Evolutionary conservation across 768 basidiomycete species (phyloP), one percentile per base, ranked within the genome.

Genomic region (Coprinopsis marcescibilis): DNA sequence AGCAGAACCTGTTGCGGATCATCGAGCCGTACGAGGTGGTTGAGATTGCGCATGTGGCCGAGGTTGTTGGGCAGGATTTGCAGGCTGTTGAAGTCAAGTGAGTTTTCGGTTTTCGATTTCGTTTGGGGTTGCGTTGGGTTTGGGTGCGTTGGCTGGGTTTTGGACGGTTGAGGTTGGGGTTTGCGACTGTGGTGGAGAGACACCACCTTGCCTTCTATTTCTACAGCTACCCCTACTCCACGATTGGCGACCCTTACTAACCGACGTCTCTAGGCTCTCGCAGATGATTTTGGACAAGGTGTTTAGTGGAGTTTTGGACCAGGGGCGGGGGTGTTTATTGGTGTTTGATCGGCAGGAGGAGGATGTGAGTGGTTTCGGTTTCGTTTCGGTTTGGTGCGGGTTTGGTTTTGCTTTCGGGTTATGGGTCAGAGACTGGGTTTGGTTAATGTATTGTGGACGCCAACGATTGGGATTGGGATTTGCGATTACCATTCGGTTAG

Each of bases 211-310:
- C 36, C 24, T 48, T 39, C 19, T 23, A 19, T 37, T 37, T 37
- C 17, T 11, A 8, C 11, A 10, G 17, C 7, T 7, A 17, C 19
- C 7, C 19, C 19, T 11, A 32, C 10, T 8, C 10, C 30, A 8
- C 10, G 30, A 32, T 30, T 13, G 23, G 8, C 19, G 12, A 10
- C 42, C 19, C 42, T 26, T 6, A 15, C 13, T 23, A 21, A 15
- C 11, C n/a, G 23, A 29, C 13, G 20, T 5, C 34, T 17, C 15
- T 25, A 95, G 94, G 61, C 68, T 98, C 21, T 92, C 89, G 24
- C 95, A 99, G 62, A 98, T 99, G 95, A 99, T 98, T 52, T 70
- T 97, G 29, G 95, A 97, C 67, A 94, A 94, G 56, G 81, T 94
- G 1, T 78, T 98, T 52, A 79, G 90, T 52, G 95, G 95, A 4